Conservation (phyloP, 768 basidiomycete genomes). For the Trametes villosa region DNA sequence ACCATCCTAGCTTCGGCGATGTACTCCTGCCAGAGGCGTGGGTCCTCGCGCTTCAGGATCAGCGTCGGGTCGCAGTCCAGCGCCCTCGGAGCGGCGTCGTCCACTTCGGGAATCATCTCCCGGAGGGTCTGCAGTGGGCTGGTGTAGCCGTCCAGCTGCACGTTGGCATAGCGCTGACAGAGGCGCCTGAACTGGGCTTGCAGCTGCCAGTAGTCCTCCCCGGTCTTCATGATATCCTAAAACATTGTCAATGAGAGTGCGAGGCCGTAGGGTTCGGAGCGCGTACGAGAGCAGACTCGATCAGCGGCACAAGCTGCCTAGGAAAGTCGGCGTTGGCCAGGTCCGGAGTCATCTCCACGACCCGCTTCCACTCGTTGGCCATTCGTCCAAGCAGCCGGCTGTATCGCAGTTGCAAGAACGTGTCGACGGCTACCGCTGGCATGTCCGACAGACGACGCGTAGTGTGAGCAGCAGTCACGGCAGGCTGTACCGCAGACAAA, state of each 20-base stretch:
- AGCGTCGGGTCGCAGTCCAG: constrained; percentile 14
- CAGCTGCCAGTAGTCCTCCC: constrained; percentile 13
- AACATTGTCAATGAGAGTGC: too few species aligned
- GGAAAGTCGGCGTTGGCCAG: constrained; percentile 12
- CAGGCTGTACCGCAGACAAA: background rate
- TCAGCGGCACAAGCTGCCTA: constrained; percentile 8
- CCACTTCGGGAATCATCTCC: constrained; percentile 10
- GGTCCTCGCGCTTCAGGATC: constrained; percentile 3
- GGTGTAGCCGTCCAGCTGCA: background rate
- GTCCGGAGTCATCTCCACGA: constrained; percentile 11
- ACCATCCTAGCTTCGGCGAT: constrained; percentile 8
- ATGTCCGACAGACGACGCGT: background rate
- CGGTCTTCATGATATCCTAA: constrained; percentile 24
- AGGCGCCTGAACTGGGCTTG: background rate
- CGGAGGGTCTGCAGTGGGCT: constrained; percentile 17
- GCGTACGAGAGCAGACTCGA: constrained; percentile 20
- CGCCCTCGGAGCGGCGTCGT: background rate
- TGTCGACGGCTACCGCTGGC: constrained; percentile 13
- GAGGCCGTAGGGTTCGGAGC: background rate
- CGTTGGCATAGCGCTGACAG: background rate
- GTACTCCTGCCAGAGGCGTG: constrained; percentile 6
- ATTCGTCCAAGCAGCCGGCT: constrained; percentile 13
- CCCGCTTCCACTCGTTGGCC: constrained; percentile 16
- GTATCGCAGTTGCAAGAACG: constrained; percentile 20
- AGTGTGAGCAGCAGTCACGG: background rate